Evolutionary conservation across 805 yeast genomes (phyloP), one percentile per base, ranked within the genome.

Genomic region (Wickerhamiella cacticola): DNA sequence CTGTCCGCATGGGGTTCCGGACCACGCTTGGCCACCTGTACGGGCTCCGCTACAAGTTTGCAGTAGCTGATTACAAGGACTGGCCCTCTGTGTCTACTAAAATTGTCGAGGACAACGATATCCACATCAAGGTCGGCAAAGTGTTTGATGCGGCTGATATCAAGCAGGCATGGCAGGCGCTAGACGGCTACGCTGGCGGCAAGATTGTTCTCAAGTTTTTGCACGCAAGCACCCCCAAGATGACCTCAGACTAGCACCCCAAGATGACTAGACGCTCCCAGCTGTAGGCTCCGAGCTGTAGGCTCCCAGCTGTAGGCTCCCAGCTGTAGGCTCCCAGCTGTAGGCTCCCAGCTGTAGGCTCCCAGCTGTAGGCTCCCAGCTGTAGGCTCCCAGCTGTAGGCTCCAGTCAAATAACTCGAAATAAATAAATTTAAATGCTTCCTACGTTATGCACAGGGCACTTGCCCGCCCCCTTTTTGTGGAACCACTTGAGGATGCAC

Each of bases 401-500:
- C 29, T 25, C 29, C 29, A 25, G 12, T 12, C 29, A n/a, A n/a
- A 8, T 25, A 12, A 12, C 29, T 7, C 10, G 29, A 12, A 7
- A 8, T 12, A 7, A 25, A 7, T 25, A 25, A 25, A 25, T 7
- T 25, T 7, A 25, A 25, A 8, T 31, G 36, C 16, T 8, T 12
- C 42, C 42, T 21, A 43, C 46, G 33, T 56, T 71, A 62, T 85
- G 95, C 18, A 86, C 85, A 2, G 95, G 95, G 62, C 95, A 86
- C 53, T 80, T 84, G 13, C 92, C 85, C 9, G 74, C 79, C 0
- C 95, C 92, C 61, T 83, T 87, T 63, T 79, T 75, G 50, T 78
- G 74, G 57, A 89, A 85, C 99, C 99, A 92, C 49, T 78, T 79
- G 61, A 82, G 79, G 54, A 92, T 92, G 64, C 98, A 92, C 53